Evolutionary conservation across 352 stramenopile species (phyloP), one percentile per base, ranked within the genome.

Genomic region (Pythium coloratum): DNA sequence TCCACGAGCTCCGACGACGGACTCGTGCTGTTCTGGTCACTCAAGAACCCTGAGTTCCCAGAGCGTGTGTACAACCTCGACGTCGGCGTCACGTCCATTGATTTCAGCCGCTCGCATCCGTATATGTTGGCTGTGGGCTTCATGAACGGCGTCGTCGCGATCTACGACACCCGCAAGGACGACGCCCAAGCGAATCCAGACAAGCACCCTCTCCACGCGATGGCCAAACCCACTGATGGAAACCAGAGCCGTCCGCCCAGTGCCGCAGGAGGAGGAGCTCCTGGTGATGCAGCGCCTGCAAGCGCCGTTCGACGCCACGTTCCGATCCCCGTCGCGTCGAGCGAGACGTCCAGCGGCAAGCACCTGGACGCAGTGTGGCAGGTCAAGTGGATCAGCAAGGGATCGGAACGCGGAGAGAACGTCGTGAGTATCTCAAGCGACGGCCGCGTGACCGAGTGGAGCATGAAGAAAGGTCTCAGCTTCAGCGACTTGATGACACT

Each of bases 301-400:
- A 40, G n/a, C 12, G 40, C 16, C 3, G 13, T 33, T 13, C 59
- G 54, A 18, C 67, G 51, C 6, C 42, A 62, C n/a, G 69, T 78
- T 3, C 83, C 83, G 0, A 60, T 80, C 1, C 75, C 84, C 0
- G 80, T 89, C 59, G 81, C 80, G 8, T 88, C 72, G 4, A 92
- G 81, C 60, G 82, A 84, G 12, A 76, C 76, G 5, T 84, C 78
- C 32, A 66, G 49, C 8, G 86, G 82, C 0, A 95, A 94, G 55
- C 94, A 98, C 66, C 78, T 95, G 32, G 92, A 98, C 36, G 88
- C 90, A 2, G 90, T 98, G 33, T 98, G 94, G 94, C 80, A 96
- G 62, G 85, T 98, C 56, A 88, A 93, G 62, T 98, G 94, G 93
- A 88, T 97, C 30, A 88, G 85, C 64, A 95, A 94, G 61, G 92